Evolutionary conservation across 2,329 filamentous ascomycete genomes (phyloP).

Genomic region (Fusarium abutilonis): DNA sequence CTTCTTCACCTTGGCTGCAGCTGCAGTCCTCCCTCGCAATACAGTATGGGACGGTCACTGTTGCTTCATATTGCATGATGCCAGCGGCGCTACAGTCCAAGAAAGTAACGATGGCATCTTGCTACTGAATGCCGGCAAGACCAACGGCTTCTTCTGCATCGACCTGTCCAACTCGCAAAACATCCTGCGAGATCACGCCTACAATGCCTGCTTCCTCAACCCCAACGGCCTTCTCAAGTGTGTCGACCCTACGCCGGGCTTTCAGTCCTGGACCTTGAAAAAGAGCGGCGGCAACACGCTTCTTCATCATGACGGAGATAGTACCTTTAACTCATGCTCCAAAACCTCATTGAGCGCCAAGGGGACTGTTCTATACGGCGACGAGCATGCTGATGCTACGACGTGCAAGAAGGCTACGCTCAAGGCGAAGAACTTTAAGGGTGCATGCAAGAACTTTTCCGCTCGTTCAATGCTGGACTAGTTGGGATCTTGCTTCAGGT

Average conservation of each 20-base stretch:
- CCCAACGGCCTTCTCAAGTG: constrained; percentile 45
- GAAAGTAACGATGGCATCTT: constrained; percentile 45
- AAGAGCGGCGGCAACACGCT: constrained; percentile 34
- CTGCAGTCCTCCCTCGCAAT: constrained; percentile 40
- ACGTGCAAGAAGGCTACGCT: constrained; percentile 43
- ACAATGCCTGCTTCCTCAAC: constrained; percentile 49
- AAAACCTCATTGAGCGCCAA: constrained; percentile 21
- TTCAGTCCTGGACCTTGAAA: constrained; percentile 44
- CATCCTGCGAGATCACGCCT: constrained; percentile 43
- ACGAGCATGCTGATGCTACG: constrained; percentile 20
- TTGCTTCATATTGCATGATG: constrained; percentile 49
- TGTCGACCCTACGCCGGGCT: constrained; percentile 47
- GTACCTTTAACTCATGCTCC: constrained; percentile 44
- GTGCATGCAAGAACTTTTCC: constrained; percentile 41
- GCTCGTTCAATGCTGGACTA: constrained; percentile 12
- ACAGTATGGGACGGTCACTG: constrained; percentile 41
- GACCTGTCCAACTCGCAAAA: constrained; percentile 39
- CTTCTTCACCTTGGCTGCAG: constrained; percentile 32
- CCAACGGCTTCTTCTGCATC: constrained; percentile 48
- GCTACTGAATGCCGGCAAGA: constrained; percentile 40
- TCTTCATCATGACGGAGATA: constrained; percentile 41
- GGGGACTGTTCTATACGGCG: constrained; percentile 43
- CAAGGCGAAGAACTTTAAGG: constrained; percentile 42
- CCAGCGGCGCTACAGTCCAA: constrained; percentile 40
- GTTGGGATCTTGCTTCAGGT: not conserved